phyloP scores from a whole-genome alignment of 768 basidiomycete genomes.

The Lyophyllum shimeji region DNA sequence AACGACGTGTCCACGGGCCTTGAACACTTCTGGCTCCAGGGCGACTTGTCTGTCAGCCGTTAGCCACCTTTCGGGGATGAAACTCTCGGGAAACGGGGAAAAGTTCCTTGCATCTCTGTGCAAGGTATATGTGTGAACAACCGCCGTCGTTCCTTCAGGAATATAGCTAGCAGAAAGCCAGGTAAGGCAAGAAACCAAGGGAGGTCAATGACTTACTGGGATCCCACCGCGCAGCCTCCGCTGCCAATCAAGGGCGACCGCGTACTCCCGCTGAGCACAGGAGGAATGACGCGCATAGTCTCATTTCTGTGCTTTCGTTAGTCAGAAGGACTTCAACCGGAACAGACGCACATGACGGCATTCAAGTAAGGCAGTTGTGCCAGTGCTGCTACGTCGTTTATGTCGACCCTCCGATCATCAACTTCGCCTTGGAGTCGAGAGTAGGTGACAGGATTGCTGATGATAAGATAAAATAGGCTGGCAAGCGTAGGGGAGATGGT shows the following conservation, averaged over 20 bases:
- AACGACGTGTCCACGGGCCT: conserved; percentile 12
- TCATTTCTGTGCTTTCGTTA: conserved; percentile 29
- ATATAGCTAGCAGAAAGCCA: conserved; percentile 28
- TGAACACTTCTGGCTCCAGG: conserved; percentile 19
- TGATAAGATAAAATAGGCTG: conserved; percentile 16
- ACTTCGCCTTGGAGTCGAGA: conserved; percentile 11
- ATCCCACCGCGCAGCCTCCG: conserved; percentile 14
- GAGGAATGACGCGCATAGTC: conserved; percentile 35
- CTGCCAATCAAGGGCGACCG: conserved; percentile 20
- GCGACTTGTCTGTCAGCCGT: conserved; percentile 16
- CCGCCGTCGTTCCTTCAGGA: conserved; percentile 38
- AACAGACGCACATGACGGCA: conserved; percentile 32
- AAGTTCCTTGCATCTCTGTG: conserved; percentile 39
- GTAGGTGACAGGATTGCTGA: conserved; percentile 17
- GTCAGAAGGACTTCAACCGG: neutral
- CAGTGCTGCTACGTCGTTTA: conserved; percentile 3
- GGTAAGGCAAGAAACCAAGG: neutral
- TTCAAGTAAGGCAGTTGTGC: conserved; percentile 22
- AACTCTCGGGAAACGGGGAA: conserved; percentile 34
- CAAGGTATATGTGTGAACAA: conserved; percentile 35
- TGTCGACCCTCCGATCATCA: neutral
- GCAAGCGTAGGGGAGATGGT: conserved; percentile 18
- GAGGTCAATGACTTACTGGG: conserved; percentile 17
- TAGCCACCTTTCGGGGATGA: conserved; percentile 40
- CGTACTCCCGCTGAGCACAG: conserved; percentile 32